Evolutionary conservation across 2,329 filamentous ascomycete genomes (phyloP).

Genomic region (Talaromyces piceae): DNA sequence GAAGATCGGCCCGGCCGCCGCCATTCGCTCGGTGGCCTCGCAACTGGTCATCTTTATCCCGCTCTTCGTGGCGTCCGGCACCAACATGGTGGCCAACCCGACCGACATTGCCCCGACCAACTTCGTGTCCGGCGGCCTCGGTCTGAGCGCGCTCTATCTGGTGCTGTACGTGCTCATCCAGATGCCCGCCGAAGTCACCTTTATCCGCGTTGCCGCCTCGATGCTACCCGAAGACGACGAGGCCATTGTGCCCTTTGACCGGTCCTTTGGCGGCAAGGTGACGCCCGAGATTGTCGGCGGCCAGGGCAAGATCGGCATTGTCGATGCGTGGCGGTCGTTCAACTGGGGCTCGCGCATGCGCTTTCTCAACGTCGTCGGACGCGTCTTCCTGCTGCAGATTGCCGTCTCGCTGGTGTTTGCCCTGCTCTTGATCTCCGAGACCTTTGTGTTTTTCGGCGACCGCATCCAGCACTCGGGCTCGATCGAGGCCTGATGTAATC

Average conservation of each 20-base stretch:
- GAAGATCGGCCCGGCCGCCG: conserved; percentile 62
- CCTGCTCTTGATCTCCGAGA: conserved; percentile 46
- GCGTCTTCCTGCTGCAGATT: conserved; percentile 55
- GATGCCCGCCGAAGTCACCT: conserved; percentile 67
- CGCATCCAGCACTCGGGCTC: conserved; percentile 14
- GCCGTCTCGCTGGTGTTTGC: conserved; percentile 42
- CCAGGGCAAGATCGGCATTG: conserved; percentile 60
- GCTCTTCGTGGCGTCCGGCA: conserved; percentile 37
- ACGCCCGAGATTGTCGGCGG: conserved; percentile 68
- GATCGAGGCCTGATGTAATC: conserved; percentile 3
- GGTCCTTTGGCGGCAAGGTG: conserved; percentile 70
- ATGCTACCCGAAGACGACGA: conserved; percentile 75
- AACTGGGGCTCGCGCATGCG: conserved; percentile 64
- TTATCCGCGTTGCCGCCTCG: conserved; percentile 78
- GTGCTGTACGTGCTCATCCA: conserved; percentile 54
- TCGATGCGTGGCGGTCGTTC: conserved; percentile 75
- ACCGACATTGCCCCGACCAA: conserved; percentile 25
- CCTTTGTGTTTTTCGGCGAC: conserved; percentile 41
- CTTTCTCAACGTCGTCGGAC: conserved; percentile 66
- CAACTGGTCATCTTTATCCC: conserved; percentile 36
- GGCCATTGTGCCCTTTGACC: conserved; percentile 84
- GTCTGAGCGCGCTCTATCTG: conserved; percentile 38
- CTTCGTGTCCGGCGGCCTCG: conserved; percentile 27
- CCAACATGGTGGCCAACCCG: conserved; percentile 41
- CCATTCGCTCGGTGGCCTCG: conserved; percentile 53